Evolutionary conservation across 768 basidiomycete genomes (phyloP).

Genomic region (Boletus subparvulus): DNA sequence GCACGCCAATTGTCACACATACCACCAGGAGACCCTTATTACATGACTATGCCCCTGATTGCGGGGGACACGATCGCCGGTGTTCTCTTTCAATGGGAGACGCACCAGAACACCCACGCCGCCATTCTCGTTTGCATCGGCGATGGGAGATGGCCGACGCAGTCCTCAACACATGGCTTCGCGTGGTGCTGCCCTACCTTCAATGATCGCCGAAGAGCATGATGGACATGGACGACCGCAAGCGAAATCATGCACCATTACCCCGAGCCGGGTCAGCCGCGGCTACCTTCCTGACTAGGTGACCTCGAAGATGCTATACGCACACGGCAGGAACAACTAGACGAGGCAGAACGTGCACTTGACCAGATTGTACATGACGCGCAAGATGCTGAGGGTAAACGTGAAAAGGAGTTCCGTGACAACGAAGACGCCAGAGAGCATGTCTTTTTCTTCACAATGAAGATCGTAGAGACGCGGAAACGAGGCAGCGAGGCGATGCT

Average conservation of each 20-base stretch:
- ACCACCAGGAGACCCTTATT: slow-evolving; percentile 12
- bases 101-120: not conserved
- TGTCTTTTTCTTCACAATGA: slow-evolving; percentile 57
- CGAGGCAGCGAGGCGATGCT: slow-evolving; percentile 37
- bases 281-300: slow-evolving; percentile 23
- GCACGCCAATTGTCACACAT: slow-evolving; percentile 6
- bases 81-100: slow-evolving; percentile 1
- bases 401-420: slow-evolving; percentile 62
- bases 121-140: slow-evolving; percentile 10
- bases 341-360: slow-evolving; percentile 53
- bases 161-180: slow-evolving; percentile 16
- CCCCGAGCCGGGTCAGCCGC: slow-evolving; percentile 19
- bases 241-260: slow-evolving; percentile 30
- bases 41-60: slow-evolving; percentile 15
- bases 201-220: slow-evolving; percentile 22
- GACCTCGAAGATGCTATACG: slow-evolving; percentile 47
- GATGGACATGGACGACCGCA: slow-evolving; percentile 5
- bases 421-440: slow-evolving; percentile 66
- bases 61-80: not conserved
- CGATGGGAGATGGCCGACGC: not conserved
- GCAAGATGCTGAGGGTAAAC: slow-evolving; percentile 58
- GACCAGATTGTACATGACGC: slow-evolving; percentile 48
- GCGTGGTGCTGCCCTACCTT: slow-evolving; percentile 13
- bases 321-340: slow-evolving; percentile 52
- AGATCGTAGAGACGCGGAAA: slow-evolving; percentile 55